Evolutionary conservation across 176 grass and related monocot species (phyloP).

Genomic region (Chloris gayana): DNA sequence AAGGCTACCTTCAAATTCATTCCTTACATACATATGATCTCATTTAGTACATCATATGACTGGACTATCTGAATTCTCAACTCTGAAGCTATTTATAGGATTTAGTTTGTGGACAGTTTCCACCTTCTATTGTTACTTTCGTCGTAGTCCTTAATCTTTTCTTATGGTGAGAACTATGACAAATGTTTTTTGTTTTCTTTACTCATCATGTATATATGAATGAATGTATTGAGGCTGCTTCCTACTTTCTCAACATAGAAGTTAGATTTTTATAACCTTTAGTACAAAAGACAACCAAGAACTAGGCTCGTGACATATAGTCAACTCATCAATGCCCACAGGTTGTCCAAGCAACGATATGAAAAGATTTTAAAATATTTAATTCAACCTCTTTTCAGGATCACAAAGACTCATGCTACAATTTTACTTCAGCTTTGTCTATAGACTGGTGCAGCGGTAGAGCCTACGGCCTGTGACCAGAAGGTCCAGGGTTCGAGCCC

Average conservation of each 20-base stretch:
- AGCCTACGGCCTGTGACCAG: too few species aligned
- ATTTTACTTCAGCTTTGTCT: background rate
- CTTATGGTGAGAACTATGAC: background rate
- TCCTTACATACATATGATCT: background rate
- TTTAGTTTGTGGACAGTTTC: background rate
- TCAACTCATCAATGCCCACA: background rate
- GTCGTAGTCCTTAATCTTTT: background rate
- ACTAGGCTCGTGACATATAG: background rate
- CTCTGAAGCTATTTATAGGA: background rate
- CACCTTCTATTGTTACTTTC: background rate
- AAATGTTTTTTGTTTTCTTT: background rate
- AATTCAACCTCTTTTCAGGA: background rate
- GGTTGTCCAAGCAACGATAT: background rate
- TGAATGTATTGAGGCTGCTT: background rate
- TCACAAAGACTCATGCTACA: background rate
- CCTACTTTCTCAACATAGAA: background rate
- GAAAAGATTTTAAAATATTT: background rate
- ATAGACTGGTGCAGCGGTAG: too few species aligned
- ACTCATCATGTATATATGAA: background rate
- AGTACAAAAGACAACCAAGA: background rate
- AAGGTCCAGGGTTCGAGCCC: too few species aligned
- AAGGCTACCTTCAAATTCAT: background rate
- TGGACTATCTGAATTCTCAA: background rate
- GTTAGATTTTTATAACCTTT: background rate
- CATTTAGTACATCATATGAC: background rate